These are phyloP conservation scores for Lipomyces anomalus DNA, from an alignment of 805 yeast species.

Conservation along the genomic window DNA sequence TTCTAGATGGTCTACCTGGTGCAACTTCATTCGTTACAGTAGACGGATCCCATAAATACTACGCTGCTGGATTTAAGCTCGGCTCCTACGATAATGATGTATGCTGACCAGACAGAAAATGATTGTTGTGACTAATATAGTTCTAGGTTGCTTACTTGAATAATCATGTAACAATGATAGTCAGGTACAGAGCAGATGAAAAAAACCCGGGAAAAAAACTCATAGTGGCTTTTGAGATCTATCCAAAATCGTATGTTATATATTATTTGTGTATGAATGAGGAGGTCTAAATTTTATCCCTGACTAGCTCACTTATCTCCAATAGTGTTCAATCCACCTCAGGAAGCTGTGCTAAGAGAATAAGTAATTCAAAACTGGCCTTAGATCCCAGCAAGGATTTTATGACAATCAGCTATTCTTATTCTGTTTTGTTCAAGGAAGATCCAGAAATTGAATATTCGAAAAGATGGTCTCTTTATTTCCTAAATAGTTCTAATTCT, in stretches of 20 bases:
- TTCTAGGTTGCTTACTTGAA: slow-evolving; percentile 48
- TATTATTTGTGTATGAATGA: slow-evolving; percentile 26
- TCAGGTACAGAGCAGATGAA: slow-evolving; percentile 52
- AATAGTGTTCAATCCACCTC: slow-evolving; percentile 14
- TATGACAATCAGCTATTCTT: slow-evolving; percentile 62
- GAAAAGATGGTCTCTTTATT: slow-evolving; percentile 68
- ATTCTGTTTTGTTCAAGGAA: slow-evolving; percentile 84
- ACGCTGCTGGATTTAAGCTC: slow-evolving; percentile 80
- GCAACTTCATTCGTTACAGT: slow-evolving; percentile 73
- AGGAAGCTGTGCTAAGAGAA: slow-evolving; percentile 69
- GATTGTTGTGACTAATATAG: background rate
- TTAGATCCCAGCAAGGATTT: slow-evolving; percentile 40
- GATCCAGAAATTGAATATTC: slow-evolving; percentile 60
- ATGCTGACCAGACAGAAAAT: slow-evolving; percentile 16
- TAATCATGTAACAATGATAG: slow-evolving; percentile 76
- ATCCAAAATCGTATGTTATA: slow-evolving; percentile 66
- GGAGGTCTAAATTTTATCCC: background rate
- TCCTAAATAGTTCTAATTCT: slow-evolving; percentile 47
- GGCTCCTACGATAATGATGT: slow-evolving; percentile 58
- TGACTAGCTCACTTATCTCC: background rate
- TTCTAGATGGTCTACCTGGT: slow-evolving; percentile 77
- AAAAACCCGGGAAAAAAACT: slow-evolving; percentile 33
- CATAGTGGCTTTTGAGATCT: slow-evolving; percentile 85
- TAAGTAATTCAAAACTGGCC: slow-evolving; percentile 52
- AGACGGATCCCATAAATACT: slow-evolving; percentile 57